phyloP scores from a whole-genome alignment of 352 stramenopile genomes.

The Pythium insidiosum region DNA sequence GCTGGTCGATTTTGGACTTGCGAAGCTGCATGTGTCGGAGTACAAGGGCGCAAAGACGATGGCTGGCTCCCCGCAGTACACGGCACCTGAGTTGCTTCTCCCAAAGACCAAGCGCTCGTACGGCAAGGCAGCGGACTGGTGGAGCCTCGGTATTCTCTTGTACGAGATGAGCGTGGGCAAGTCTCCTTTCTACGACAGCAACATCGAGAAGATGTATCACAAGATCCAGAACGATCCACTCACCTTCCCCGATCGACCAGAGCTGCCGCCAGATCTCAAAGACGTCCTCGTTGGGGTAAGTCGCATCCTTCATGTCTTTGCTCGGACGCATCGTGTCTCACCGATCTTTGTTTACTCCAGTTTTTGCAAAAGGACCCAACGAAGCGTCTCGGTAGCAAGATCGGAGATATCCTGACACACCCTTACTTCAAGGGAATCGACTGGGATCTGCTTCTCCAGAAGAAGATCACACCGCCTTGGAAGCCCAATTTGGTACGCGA shows the following conservation, averaged over 20 bases:
- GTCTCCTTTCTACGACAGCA: conserved; percentile 91
- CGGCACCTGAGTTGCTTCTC: conserved; percentile 72
- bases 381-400: conserved; percentile 82
- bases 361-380: conserved; percentile 85
- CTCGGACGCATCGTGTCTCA: too few species aligned
- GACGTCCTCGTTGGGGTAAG: conserved; percentile 63
- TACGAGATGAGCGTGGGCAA: conserved; percentile 93
- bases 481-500: conserved; percentile 60
- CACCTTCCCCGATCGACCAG: conserved; percentile 66
- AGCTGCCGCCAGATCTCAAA: conserved; percentile 63
- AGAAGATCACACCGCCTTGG: conserved; percentile 79
- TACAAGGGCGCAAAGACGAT: conserved; percentile 87
- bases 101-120: conserved; percentile 84
- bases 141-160: conserved; percentile 86
- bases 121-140: conserved; percentile 85
- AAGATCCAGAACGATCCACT: conserved; percentile 87
- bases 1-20: conserved; percentile 93
- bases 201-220: conserved; percentile 93
- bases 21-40: conserved; percentile 89
- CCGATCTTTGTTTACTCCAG: conserved; percentile 11
- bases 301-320: conserved; percentile 2
- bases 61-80: conserved; percentile 84
- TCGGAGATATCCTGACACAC: conserved; percentile 81
- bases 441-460: conserved; percentile 81
- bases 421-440: conserved; percentile 75